Percentiles rank a stretch among this genome's conserved stretches.
Evolutionary conservation across 352 stramenopile species (phyloP).

Genomic region (Phytophthora capsici): DNA sequence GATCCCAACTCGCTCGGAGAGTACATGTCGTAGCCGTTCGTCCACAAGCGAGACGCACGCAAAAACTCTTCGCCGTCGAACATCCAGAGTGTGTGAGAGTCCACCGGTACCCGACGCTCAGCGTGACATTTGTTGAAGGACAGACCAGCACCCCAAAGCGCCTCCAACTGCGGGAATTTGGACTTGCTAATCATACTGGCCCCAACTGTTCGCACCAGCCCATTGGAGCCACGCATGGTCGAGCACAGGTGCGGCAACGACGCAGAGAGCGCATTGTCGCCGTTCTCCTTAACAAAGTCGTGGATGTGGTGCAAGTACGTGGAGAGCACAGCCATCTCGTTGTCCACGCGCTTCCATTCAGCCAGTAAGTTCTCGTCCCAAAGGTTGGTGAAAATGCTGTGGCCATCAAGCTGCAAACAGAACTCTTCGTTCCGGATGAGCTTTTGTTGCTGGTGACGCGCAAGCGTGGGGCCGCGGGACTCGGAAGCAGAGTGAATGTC

Average conservation of each 20-base stretch:
- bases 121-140: slow-evolving; percentile 89
- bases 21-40: slow-evolving; percentile 75
- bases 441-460: slow-evolving; percentile 84
- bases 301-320: slow-evolving; percentile 87
- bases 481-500: slow-evolving; percentile 72
- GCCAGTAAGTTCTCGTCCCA: slow-evolving; percentile 80
- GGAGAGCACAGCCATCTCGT: slow-evolving; percentile 86
- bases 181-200: slow-evolving; percentile 81
- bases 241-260: slow-evolving; percentile 79
- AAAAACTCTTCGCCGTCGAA: slow-evolving; percentile 80
- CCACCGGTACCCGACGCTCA: slow-evolving; percentile 72
- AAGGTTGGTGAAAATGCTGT: slow-evolving; percentile 88
- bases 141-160: slow-evolving; percentile 79
- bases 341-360: slow-evolving; percentile 77
- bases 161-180: slow-evolving; percentile 76
- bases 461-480: slow-evolving; percentile 78
- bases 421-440: slow-evolving; percentile 81
- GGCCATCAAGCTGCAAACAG: slow-evolving; percentile 84
- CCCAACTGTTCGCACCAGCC: slow-evolving; percentile 72
- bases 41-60: slow-evolving; percentile 67
- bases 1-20: slow-evolving; percentile 61
- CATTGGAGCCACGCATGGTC: slow-evolving; percentile 73
- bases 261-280: slow-evolving; percentile 67
- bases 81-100: slow-evolving; percentile 85
- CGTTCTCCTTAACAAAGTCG: slow-evolving; percentile 82